A percentile compares a stretch with the other conserved stretches of the same genome.
phyloP scores from a whole-genome alignment of 345 rosid genomes.

The Pistacia atlantica region DNA sequence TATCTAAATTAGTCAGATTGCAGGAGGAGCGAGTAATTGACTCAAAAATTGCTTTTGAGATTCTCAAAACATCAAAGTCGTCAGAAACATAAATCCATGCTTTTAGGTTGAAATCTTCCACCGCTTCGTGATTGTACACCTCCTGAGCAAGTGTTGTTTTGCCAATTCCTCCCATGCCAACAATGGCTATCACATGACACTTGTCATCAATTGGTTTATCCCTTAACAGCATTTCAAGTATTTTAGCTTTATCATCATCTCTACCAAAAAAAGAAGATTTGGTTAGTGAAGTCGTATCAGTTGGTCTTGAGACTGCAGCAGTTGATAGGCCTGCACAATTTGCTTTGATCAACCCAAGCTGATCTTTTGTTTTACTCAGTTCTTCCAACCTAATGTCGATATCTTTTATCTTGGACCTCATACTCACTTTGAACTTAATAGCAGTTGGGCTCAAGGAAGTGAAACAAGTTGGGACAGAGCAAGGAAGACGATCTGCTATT shows the following conservation, averaged over 20 bases:
- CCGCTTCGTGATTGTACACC: neutral
- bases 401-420: neutral
- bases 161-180: constrained; percentile 6
- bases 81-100: constrained; percentile 12
- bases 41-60: constrained; percentile 15
- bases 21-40: neutral
- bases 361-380: neutral
- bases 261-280: constrained; percentile 4
- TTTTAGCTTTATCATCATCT: neutral
- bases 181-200: neutral
- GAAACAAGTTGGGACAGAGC: neutral
- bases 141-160: neutral
- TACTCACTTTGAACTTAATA: neutral
- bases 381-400: neutral
- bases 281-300: neutral
- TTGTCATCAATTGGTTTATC: neutral
- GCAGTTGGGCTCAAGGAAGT: constrained; percentile 8
- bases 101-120: neutral
- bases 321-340: neutral
- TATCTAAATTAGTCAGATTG: neutral
- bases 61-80: constrained; percentile 15
- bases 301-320: neutral
- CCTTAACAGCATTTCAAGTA: neutral
- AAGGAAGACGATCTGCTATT: neutral
- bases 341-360: neutral